A percentile compares a stretch with the other conserved stretches of the same genome.
These are phyloP conservation scores for Coelastrella sp. DNA, from an alignment of 139 green algal genomes.

Conservation along the genomic window DNA sequence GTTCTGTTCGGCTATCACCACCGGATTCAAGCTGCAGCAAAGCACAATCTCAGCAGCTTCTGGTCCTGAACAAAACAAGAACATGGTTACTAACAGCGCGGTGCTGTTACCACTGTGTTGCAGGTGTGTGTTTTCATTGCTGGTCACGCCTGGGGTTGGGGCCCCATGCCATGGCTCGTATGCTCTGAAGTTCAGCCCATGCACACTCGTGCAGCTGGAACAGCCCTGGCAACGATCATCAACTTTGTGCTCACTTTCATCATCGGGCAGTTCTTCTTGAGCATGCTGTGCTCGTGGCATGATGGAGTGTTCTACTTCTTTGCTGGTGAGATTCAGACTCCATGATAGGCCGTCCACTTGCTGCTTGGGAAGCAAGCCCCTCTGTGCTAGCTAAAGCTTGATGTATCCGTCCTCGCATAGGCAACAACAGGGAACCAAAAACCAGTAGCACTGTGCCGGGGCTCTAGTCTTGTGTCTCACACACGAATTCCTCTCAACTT, in stretches of 20 bases:
- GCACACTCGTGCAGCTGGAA: slow-evolving; percentile 50
- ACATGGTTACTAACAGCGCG: not conserved
- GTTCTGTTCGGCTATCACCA: too few species aligned
- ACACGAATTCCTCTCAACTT: too few species aligned
- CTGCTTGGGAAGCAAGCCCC: not conserved
- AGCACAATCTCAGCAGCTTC: too few species aligned
- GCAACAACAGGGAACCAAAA: too few species aligned
- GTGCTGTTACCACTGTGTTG: not conserved
- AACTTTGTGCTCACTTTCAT: slow-evolving; percentile 80
- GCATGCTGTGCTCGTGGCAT: slow-evolving; percentile 75
- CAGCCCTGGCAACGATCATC: slow-evolving; percentile 56
- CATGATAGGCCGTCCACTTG: not conserved
- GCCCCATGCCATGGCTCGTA: slow-evolving; percentile 1
- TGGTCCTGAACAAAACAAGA: too few species aligned
- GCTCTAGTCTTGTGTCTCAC: not conserved
- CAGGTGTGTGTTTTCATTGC: slow-evolving; percentile 78
- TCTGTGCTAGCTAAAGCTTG: too few species aligned
- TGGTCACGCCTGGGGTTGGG: slow-evolving; percentile 79
- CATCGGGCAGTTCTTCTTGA: slow-evolving; percentile 79
- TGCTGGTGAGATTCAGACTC: slow-evolving; percentile 40
- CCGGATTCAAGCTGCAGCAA: too few species aligned
- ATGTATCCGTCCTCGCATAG: too few species aligned
- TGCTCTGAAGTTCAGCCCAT: slow-evolving; percentile 68
- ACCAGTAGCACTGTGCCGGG: too few species aligned
- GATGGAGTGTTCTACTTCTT: slow-evolving; percentile 81